Evolutionary conservation across 2,329 filamentous ascomycete genomes (phyloP).

Genomic region (Metarhizium robertsii): DNA sequence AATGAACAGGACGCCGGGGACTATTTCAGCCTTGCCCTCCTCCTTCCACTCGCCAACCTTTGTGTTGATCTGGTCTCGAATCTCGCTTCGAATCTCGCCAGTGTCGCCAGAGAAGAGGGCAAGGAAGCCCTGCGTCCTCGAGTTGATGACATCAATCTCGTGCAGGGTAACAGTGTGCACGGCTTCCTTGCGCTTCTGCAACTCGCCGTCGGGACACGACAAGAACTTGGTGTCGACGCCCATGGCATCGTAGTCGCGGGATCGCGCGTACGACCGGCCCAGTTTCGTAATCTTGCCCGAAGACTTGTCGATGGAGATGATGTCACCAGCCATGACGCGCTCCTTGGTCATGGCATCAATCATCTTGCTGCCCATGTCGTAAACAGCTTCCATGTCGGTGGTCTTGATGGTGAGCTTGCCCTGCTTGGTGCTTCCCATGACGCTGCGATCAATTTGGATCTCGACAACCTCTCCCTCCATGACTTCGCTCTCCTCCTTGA

Average conservation of each 20-base stretch:
- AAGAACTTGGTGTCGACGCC: slow-evolving; percentile 97
- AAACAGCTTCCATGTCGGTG: slow-evolving; percentile 98
- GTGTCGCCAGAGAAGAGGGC: slow-evolving; percentile 97
- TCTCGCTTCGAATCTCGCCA: slow-evolving; percentile 93
- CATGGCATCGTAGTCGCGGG: slow-evolving; percentile 98
- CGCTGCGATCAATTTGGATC: slow-evolving; percentile 94
- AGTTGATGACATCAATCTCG: slow-evolving; percentile 99
- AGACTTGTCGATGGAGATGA: slow-evolving; percentile 97
- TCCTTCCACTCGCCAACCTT: slow-evolving; percentile 99
- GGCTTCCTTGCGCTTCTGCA: slow-evolving; percentile 94
- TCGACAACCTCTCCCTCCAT: slow-evolving; percentile 99
- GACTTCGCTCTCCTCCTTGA: slow-evolving; percentile 98
- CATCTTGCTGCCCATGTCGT: slow-evolving; percentile 99
- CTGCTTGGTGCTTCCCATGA: slow-evolving; percentile 94
- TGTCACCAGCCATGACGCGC: slow-evolving; percentile 96
- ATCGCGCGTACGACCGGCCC: slow-evolving; percentile 86
- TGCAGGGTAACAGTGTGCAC: slow-evolving; percentile 95
- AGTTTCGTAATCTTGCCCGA: slow-evolving; percentile 97
- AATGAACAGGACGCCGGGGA: slow-evolving; percentile 95
- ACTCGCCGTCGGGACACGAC: slow-evolving; percentile 92
- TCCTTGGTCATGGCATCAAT: slow-evolving; percentile 99
- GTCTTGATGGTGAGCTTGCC: slow-evolving; percentile 99
- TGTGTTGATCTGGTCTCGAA: slow-evolving; percentile 97
- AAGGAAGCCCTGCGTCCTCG: slow-evolving; percentile 93
- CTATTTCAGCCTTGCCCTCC: slow-evolving; percentile 96